phyloP scores from a whole-genome alignment of 2,329 filamentous ascomycete genomes.

The Sclerotinia nivalis region DNA sequence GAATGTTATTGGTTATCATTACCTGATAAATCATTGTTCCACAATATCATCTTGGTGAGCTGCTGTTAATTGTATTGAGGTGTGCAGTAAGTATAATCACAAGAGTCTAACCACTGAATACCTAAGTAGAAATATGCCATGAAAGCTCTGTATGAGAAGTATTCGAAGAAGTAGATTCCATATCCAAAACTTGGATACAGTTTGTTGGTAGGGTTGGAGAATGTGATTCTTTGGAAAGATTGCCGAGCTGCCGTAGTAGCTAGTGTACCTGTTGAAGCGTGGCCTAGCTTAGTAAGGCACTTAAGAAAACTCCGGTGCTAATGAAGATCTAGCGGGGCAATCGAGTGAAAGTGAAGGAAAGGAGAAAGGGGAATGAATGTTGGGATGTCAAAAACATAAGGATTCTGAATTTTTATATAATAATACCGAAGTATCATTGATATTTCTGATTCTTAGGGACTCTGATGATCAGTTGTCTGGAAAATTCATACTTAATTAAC shows the following conservation, averaged over 20 bases:
- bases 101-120: neutral
- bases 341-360: neutral
- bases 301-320: neutral
- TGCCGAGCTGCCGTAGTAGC: neutral
- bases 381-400: no score
- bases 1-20: neutral
- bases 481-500: neutral
- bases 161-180: neutral
- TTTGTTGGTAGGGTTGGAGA: neutral
- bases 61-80: neutral
- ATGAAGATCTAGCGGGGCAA: neutral
- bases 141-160: neutral
- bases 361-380: neutral
- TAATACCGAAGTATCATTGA: no score
- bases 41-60: neutral
- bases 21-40: neutral
- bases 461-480: neutral
- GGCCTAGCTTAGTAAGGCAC: neutral
- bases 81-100: neutral
- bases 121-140: neutral
- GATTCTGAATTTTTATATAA: no score
- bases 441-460: no score
- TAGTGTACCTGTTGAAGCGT: neutral
- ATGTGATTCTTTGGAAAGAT: neutral
- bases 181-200: neutral